These are phyloP conservation scores for Fistulifera pelliculosa DNA, from an alignment of 108 stramenopile species.

Conservation along the genomic window DNA sequence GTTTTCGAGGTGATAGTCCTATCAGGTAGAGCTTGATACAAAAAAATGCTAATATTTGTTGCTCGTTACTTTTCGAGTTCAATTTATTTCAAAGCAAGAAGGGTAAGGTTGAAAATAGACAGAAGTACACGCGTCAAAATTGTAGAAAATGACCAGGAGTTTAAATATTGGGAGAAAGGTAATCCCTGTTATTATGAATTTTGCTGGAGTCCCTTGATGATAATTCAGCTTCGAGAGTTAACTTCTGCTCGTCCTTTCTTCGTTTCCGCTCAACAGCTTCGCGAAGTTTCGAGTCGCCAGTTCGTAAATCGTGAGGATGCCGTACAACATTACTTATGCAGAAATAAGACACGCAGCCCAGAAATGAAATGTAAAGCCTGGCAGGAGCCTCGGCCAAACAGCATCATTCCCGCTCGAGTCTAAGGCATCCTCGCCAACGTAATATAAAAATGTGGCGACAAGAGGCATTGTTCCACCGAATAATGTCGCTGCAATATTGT, in stretches of 20 bases:
- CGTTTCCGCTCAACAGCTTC: slow-evolving; percentile 21
- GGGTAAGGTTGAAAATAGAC: too few species aligned
- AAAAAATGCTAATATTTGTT: too few species aligned
- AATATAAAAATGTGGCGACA: slow-evolving; percentile 49
- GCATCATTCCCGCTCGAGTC: slow-evolving; percentile 4
- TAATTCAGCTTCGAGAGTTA: too few species aligned
- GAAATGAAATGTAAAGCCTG: slow-evolving; percentile 52
- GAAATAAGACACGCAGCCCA: slow-evolving; percentile 26
- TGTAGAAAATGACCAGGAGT: too few species aligned
- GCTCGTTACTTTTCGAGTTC: too few species aligned
- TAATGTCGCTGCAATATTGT: slow-evolving; percentile 41
- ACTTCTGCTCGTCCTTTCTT: neutral
- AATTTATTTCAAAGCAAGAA: too few species aligned
- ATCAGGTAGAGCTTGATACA: too few species aligned
- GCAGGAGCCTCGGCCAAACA: slow-evolving; percentile 37
- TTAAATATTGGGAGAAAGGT: too few species aligned
- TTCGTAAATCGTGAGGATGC: slow-evolving; percentile 60
- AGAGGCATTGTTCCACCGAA: slow-evolving; percentile 68
- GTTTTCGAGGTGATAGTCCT: too few species aligned
- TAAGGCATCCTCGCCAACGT: slow-evolving; percentile 18
- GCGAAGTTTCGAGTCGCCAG: slow-evolving; percentile 29
- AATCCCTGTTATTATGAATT: too few species aligned
- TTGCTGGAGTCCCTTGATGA: too few species aligned
- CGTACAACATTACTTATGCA: slow-evolving; percentile 26
- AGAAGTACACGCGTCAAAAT: too few species aligned